Percentiles rank a stretch among this genome's conserved stretches.
These are phyloP conservation scores for Ophiocordyceps camponoti-floridani DNA, from an alignment of 2,329 filamentous ascomycete species.

Conservation along the genomic window DNA sequence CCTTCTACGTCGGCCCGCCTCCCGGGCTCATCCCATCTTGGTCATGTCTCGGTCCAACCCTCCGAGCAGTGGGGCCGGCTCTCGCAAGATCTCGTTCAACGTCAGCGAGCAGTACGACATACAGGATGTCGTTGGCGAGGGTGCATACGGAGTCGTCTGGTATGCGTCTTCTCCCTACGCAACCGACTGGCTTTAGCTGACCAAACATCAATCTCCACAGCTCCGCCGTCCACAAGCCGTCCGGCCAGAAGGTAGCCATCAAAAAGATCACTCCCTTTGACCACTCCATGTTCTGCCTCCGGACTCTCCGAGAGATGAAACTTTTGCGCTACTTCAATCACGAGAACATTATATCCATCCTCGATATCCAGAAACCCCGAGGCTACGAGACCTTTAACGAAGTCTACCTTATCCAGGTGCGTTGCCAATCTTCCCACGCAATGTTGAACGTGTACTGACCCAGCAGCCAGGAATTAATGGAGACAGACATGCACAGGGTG, in stretches of 20 bases:
- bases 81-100: conserved; percentile 97
- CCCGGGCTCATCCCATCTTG: neutral
- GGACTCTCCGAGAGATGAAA: conserved; percentile 98
- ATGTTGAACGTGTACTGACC: neutral
- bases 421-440: conserved; percentile 5
- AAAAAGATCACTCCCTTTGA: conserved; percentile 99
- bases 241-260: conserved; percentile 95
- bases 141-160: conserved; percentile 97
- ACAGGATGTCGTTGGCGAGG: conserved; percentile 96
- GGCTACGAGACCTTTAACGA: conserved; percentile 94
- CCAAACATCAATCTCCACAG: conserved; percentile 37
- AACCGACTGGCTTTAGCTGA: neutral
- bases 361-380: conserved; percentile 95
- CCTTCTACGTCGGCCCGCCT: neutral
- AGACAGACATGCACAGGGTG: conserved; percentile 98
- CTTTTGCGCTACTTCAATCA: conserved; percentile 97
- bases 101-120: conserved; percentile 99
- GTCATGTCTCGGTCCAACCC: conserved; percentile 38
- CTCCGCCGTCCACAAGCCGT: conserved; percentile 95
- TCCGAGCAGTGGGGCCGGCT: conserved; percentile 41
- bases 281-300: conserved; percentile 95
- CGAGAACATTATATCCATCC: conserved; percentile 98
- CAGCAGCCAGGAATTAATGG: conserved; percentile 69
- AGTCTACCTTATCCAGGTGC: conserved; percentile 94
- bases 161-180: conserved; percentile 27